These are phyloP conservation scores for Cicer judaicum DNA, from an alignment of 306 rosid genomes.

Conservation along the genomic window DNA sequence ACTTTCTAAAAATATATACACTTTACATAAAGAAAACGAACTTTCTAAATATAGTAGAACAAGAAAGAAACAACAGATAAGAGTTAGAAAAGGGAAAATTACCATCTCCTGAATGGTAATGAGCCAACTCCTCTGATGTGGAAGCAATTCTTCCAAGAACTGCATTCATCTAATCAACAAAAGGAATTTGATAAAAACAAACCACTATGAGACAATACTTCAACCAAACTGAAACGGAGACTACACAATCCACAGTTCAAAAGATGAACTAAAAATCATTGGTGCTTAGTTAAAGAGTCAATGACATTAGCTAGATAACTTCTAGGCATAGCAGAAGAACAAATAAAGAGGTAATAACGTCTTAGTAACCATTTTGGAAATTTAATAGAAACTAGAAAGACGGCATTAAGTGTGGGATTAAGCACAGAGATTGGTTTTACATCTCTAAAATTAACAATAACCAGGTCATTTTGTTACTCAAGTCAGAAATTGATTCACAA, in stretches of 20 bases:
- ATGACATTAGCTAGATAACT: background rate
- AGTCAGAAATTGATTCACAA: background rate
- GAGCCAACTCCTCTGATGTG: conserved; percentile 88
- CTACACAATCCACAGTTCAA: background rate
- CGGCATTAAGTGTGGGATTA: background rate
- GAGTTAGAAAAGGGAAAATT: conserved; percentile 24
- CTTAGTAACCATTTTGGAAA: background rate
- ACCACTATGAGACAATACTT: conserved; percentile 26
- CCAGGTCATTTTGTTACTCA: background rate
- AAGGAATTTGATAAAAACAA: conserved; percentile 25
- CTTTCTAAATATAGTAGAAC: background rate
- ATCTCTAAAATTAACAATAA: conserved; percentile 4
- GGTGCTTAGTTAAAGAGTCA: background rate
- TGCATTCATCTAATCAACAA: conserved; percentile 78
- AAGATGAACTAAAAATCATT: background rate
- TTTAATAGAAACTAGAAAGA: background rate
- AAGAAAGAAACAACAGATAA: background rate
- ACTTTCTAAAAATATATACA: conserved; percentile 18
- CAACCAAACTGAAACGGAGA: background rate
- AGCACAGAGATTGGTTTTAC: conserved; percentile 11
- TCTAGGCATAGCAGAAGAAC: conserved; percentile 1
- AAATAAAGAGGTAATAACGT: conserved; percentile 9
- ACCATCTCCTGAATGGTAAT: conserved; percentile 98
- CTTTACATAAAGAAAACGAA: background rate
- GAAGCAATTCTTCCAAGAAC: conserved; percentile 93